Evolutionary conservation across 2,329 filamentous ascomycete species (phyloP).

Genomic region (Fusarium robinianum): DNA sequence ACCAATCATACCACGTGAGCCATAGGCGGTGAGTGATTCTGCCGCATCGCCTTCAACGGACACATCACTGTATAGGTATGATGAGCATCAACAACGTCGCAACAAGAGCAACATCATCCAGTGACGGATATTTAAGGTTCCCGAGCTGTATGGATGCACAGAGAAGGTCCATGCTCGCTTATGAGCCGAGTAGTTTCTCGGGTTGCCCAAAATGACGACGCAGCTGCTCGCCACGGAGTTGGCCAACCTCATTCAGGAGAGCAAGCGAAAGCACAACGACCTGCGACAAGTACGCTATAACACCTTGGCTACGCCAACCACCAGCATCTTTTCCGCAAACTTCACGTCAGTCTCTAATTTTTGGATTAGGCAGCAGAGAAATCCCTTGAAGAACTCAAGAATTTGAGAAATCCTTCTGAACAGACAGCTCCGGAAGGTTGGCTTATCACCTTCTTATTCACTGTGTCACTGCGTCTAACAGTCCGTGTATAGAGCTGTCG

Average conservation of each 20-base stretch:
- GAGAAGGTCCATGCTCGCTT: slow-evolving; percentile 28
- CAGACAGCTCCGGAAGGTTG: slow-evolving; percentile 47
- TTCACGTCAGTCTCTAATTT: slow-evolving; percentile 4
- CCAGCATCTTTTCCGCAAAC: neutral
- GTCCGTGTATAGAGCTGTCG: slow-evolving; percentile 68
- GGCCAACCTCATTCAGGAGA: slow-evolving; percentile 89
- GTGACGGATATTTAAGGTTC: slow-evolving; percentile 14
- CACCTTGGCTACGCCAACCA: neutral
- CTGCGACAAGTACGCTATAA: slow-evolving; percentile 72
- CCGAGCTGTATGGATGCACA: slow-evolving; percentile 36
- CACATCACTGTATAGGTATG: slow-evolving; percentile 37
- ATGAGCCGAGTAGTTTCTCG: slow-evolving; percentile 31
- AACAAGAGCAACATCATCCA: slow-evolving; percentile 24
- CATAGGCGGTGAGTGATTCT: slow-evolving; percentile 38
- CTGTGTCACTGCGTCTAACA: slow-evolving; percentile 23
- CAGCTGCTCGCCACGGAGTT: slow-evolving; percentile 89
- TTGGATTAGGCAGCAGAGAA: slow-evolving; percentile 79
- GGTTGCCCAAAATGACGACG: slow-evolving; percentile 73
- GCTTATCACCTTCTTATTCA: slow-evolving; percentile 21
- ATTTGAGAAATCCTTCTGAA: slow-evolving; percentile 42
- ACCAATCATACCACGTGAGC: slow-evolving; percentile 39
- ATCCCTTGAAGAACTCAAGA: slow-evolving; percentile 85
- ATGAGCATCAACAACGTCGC: slow-evolving; percentile 19
- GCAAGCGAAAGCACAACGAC: slow-evolving; percentile 91
- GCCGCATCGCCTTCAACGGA: slow-evolving; percentile 38